Conservation (phyloP, 768 basidiomycete genomes). For the Cytidiella melzeri region DNA sequence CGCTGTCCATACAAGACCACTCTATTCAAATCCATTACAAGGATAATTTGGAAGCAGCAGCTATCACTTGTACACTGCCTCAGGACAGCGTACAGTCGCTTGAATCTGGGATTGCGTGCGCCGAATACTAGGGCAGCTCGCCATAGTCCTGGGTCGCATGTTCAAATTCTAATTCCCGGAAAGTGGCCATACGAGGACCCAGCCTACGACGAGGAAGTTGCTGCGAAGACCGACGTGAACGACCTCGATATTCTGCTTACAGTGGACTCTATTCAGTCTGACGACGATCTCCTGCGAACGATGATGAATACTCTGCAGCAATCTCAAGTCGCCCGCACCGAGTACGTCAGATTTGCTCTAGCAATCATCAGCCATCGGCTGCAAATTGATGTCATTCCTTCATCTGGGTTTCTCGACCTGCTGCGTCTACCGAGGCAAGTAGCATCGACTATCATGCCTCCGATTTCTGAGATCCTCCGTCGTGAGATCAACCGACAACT, state of each 20-base stretch:
- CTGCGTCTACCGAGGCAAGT: neutral
- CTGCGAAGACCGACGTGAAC: neutral
- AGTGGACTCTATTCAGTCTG: neutral
- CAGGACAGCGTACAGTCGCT: too few species aligned
- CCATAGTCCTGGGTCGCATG: too few species aligned
- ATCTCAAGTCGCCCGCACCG: neutral
- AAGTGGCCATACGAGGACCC: neutral
- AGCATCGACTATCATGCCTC: neutral
- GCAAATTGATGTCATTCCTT: neutral
- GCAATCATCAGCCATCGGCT: neutral
- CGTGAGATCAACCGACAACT: neutral
- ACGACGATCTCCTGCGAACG: neutral
- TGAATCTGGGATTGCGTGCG: too few species aligned
- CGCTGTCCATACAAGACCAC: too few species aligned
- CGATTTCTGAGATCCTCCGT: neutral
- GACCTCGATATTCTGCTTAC: neutral
- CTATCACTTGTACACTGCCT: too few species aligned
- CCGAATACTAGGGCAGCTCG: too few species aligned
- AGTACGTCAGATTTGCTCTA: neutral
- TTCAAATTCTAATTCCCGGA: too few species aligned
- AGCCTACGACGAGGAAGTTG: neutral
- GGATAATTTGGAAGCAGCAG: too few species aligned
- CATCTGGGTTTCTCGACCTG: neutral
- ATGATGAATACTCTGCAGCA: neutral
- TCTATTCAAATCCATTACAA: too few species aligned